A percentile compares a stretch with the other conserved stretches of the same genome.
These are phyloP conservation scores for Hymenoscyphus scutula DNA, from an alignment of 2,329 filamentous ascomycete genomes.

Conservation along the genomic window DNA sequence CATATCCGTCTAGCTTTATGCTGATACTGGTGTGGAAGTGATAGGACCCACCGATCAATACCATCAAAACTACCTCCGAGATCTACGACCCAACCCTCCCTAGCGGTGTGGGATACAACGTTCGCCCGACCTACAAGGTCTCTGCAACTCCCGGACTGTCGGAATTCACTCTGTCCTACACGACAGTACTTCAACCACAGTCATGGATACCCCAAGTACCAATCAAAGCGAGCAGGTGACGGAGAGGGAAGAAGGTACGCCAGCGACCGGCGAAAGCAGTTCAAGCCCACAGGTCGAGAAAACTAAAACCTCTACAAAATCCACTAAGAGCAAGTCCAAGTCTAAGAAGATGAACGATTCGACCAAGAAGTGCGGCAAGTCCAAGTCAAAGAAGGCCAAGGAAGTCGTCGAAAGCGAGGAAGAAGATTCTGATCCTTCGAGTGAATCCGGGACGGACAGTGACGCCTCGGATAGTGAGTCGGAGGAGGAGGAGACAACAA, in stretches of 20 bases:
- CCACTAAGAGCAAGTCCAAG: slow-evolving; percentile 17
- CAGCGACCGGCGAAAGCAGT: slow-evolving; percentile 4
- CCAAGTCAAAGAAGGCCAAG: slow-evolving; percentile 32
- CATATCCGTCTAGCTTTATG: slow-evolving; percentile 10
- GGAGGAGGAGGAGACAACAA: slow-evolving; percentile 31
- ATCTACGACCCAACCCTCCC: slow-evolving; percentile 6
- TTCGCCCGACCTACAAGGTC: not conserved
- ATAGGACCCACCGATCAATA: slow-evolving; percentile 7
- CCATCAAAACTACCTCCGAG: slow-evolving; percentile 7
- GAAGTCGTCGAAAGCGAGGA: slow-evolving; percentile 25
- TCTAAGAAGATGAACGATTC: slow-evolving; percentile 18
- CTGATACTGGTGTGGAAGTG: slow-evolving; percentile 6
- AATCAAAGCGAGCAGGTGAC: slow-evolving; percentile 16
- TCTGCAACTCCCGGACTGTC: slow-evolving; percentile 6
- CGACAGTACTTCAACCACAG: not conserved
- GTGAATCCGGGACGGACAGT: slow-evolving; percentile 21
- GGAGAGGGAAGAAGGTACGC: slow-evolving; percentile 13
- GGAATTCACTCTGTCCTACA: slow-evolving; percentile 8
- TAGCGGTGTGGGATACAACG: slow-evolving; percentile 7
- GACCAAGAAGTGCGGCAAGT: slow-evolving; percentile 23
- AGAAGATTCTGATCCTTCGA: slow-evolving; percentile 22
- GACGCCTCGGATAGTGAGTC: slow-evolving; percentile 24
- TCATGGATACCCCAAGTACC: slow-evolving; percentile 19
- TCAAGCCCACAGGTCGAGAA: slow-evolving; percentile 12
- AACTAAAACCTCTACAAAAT: slow-evolving; percentile 4